Conservation (phyloP, 176 grass and related monocot species). For the Poa pratensis region DNA sequence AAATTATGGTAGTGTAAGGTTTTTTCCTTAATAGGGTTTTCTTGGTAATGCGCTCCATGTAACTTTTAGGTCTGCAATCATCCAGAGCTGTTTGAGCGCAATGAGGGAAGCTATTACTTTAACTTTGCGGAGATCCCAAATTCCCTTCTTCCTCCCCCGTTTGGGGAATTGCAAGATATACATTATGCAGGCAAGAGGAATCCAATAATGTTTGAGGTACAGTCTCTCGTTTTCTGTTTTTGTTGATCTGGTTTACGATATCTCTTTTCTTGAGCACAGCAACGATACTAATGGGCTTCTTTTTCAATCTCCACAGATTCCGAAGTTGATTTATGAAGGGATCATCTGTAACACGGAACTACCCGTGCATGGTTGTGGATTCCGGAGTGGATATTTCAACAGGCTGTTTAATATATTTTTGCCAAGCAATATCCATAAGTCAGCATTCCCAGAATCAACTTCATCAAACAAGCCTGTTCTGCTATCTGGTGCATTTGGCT, state of each 20-base stretch:
- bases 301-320: conserved; percentile 64
- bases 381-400: conserved; percentile 61
- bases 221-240: conserved; percentile 20
- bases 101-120: conserved; percentile 95
- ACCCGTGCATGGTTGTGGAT: conserved; percentile 45
- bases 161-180: conserved; percentile 90
- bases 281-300: conserved; percentile 26
- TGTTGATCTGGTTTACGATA: not conserved
- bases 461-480: conserved; percentile 46
- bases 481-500: conserved; percentile 73
- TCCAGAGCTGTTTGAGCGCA: conserved; percentile 98
- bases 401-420: conserved; percentile 95
- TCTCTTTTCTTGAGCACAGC: conserved; percentile 31
- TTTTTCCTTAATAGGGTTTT: not conserved
- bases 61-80: conserved; percentile 95
- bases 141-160: conserved; percentile 88
- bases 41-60: conserved; percentile 10
- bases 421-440: conserved; percentile 65
- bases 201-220: conserved; percentile 88
- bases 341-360: conserved; percentile 58
- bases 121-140: conserved; percentile 91
- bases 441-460: conserved; percentile 55
- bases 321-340: conserved; percentile 82
- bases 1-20: conserved; percentile 10
- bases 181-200: conserved; percentile 86